Base-by-base conservation (phyloP, 352 stramenopile genomes). In the Pythium brachiatum region DNA sequence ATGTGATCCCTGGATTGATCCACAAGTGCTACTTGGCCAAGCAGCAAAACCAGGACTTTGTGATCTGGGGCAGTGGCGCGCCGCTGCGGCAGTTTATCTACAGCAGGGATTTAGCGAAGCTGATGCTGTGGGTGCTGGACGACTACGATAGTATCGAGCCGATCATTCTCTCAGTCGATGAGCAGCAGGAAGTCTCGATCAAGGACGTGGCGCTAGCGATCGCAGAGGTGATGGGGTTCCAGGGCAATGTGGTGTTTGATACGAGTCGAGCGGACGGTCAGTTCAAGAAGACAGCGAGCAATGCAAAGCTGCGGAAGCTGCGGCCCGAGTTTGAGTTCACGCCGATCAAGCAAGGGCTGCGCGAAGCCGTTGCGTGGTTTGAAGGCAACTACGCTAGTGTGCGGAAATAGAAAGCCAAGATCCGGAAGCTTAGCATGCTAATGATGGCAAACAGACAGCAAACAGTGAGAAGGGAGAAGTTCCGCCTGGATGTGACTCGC, bases 11-110 rank as follows among this genome's bases (percentile, higher is more conserved):
- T 0, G 97, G 96, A 18, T 83, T 99, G 8, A 99, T 99, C 66
- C 96, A 99, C 78, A 99, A 99, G 70, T 99, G 95, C 69, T 98
- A 98, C 72, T 55, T 98, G 21, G 97, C 97, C 43, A 99, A 99
- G 72, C 72, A 90, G 54, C 69, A 95, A 20, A 59, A 70, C 15
- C 89, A 83, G 15, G 81, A 91, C 2, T 98, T 99, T 56, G 86
- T 82, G 26, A 95, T 99, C 62, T 99, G 96, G 92, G 97, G 97
- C 8, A 95, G 75, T 56, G 97, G 97, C 32, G 87, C 81, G 23
- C 96, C 97, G 16, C 75, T 99, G 18, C 84, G 97, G 21, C 97
- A 99, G 76, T 99, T 99, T 72, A 98, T 99, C 61, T 98, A 95
- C 70, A 98, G 88, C 58, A 63, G 81, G 9, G 97, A 99, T 77